Evolutionary conservation across 441 rosid genomes (phyloP), one percentile per base, ranked within the genome.

Genomic region (Raphanus hybrid): DNA sequence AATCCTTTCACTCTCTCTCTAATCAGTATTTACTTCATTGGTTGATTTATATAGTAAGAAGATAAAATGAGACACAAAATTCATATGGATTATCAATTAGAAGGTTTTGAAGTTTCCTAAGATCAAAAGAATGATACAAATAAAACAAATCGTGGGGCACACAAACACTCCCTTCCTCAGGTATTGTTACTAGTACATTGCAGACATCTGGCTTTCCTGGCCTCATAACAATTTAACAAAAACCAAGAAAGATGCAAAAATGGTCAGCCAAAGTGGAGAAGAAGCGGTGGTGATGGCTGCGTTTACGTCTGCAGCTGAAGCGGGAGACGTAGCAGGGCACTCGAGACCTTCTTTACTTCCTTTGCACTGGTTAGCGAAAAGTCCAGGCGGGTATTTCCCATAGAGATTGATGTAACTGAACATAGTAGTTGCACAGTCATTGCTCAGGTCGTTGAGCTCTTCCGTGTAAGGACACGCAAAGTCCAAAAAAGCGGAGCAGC

Each of bases 361-460:
- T 34, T 67, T 78, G 77, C 97, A 92, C 74, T 86, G 84, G 6
- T 82, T 87, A 5, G 95, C 87, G 60, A 92, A 92, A 57, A 94
- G 91, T 16, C 96, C 98, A 32, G 91, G 91, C 0, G 97, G 97
- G 81, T 94, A 92, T 34, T 86, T 88, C 0, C 98, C 98, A 2
- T 88, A 76, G 61, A 90, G 85, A 62, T 90, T 87, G 73, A 94
- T 92, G 91, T 94, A 94, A 84, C 90, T 90, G 80, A 94, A 94
- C 96, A 94, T 86, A 64, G 87, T 89, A 29, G 92, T 72, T 10
- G 95, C 84, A 18, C 98, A 92, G 0, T 89, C 90, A 3, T 84
- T 83, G 8, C 87, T 82, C 60, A 82, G 69, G 81, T 94, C 93
- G 52, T 87, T 94, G 64, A 92, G 10, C 15, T 84, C 67, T 0